Conservation (phyloP, 495 filamentous ascomycete species). For the Hamigera avellanea region DNA sequence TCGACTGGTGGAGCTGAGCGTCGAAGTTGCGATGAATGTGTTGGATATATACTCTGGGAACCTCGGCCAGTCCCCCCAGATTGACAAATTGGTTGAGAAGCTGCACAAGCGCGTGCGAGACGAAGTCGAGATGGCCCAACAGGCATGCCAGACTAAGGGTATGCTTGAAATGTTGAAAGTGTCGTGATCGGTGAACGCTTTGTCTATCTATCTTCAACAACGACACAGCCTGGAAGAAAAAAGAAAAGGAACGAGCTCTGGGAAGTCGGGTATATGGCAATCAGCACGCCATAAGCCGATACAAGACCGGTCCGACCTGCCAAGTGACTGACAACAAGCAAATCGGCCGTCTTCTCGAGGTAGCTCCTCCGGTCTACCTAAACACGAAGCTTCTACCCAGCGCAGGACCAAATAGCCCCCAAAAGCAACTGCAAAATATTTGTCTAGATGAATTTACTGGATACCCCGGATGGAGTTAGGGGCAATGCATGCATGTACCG, state of each 20-base stretch:
- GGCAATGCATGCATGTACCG: constrained; percentile 2
- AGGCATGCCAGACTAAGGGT: constrained; percentile 63
- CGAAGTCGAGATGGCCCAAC: constrained; percentile 72
- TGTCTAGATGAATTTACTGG: constrained; percentile 7
- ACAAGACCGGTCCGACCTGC: no score
- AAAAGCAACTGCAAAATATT: constrained; percentile 3
- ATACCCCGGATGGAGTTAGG: constrained; percentile 14
- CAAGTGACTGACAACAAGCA: no score
- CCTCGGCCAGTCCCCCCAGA: constrained; percentile 58
- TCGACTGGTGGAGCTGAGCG: constrained; percentile 61
- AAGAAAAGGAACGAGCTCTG: no score
- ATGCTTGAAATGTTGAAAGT: constrained; percentile 69
- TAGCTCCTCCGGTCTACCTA: no score
- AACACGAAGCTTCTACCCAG: no score
- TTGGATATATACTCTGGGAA: constrained; percentile 81
- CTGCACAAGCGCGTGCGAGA: constrained; percentile 57
- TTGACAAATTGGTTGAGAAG: constrained; percentile 52
- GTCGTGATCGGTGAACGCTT: constrained; percentile 10
- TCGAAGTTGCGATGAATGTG: constrained; percentile 67
- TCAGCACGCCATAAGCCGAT: no score
- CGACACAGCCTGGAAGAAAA: no score
- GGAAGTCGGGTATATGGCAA: no score
- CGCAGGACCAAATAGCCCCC: neutral
- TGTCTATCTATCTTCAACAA: constrained; percentile 3
- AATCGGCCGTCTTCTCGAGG: no score